Conservation (phyloP, 2,329 filamentous ascomycete species). For the Cercospora brassicicola region DNA sequence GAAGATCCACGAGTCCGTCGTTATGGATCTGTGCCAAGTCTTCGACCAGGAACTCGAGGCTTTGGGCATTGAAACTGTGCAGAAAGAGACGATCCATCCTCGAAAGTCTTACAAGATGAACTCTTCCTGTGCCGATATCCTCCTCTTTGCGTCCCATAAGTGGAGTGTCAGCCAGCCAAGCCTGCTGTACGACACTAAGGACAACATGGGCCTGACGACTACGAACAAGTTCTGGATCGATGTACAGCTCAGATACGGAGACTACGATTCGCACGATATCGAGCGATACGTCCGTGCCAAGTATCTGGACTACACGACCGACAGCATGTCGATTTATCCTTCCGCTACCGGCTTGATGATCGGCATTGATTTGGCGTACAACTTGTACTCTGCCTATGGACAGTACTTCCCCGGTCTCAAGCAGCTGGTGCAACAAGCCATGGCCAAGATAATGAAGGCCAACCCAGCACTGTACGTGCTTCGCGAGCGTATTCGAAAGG, state of each 20-base stretch:
- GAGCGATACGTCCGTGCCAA: constrained; percentile 96
- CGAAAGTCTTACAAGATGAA: constrained; percentile 99
- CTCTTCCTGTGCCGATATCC: constrained; percentile 94
- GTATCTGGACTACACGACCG: constrained; percentile 97
- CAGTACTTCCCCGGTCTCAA: constrained; percentile 99
- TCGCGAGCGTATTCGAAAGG: constrained; percentile 96
- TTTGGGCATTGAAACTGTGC: constrained; percentile 92
- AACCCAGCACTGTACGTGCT: constrained; percentile 95
- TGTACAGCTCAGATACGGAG: constrained; percentile 92
- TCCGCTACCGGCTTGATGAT: constrained; percentile 97
- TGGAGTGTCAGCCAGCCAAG: constrained; percentile 97
- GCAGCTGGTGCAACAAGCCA: constrained; percentile 91
- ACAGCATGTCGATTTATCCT: constrained; percentile 98
- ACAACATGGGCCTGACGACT: constrained; percentile 86
- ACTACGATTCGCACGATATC: constrained; percentile 99
- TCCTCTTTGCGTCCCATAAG: constrained; percentile 95
- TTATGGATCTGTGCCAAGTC: constrained; percentile 98
- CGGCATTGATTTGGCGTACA: constrained; percentile 95
- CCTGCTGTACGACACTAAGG: constrained; percentile 92
- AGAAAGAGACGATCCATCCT: constrained; percentile 98
- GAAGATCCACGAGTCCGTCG: constrained; percentile 97
- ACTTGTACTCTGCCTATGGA: constrained; percentile 95
- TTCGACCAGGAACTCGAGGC: constrained; percentile 97
- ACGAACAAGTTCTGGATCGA: constrained; percentile 99
- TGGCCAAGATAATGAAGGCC: constrained; percentile 99